Evolutionary conservation across 2,329 filamentous ascomycete genomes (phyloP), one percentile per base, ranked within the genome.

Genomic region (Bertia moriformis): DNA sequence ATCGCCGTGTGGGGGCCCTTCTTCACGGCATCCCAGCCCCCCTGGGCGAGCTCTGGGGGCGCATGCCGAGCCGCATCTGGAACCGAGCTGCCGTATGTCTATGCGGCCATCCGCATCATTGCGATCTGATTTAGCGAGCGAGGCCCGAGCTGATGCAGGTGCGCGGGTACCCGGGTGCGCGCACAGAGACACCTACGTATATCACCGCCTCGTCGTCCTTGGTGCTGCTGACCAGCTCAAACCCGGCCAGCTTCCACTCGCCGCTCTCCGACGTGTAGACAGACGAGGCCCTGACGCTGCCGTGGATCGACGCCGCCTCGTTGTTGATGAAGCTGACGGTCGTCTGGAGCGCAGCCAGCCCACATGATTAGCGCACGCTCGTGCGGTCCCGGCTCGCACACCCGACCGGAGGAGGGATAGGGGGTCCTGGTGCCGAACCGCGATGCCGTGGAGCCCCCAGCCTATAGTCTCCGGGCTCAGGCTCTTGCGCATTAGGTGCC

Each of bases 311-410:
- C 2, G 81, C 70, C 3, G 88, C 91, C 47, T 98, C 91, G 38
- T 83, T 78, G 52, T 98, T 98, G 56, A 98, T 85, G 53, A 98
- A 98, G 51, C 91, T 94, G 47, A 96, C 62, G 0, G 91, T 96
- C 54, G 86, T 83, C 78, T 88, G n/a, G n/a, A n/a, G n/a, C n/a
- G n/a, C n/a, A n/a, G n/a, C n/a, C n/a, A n/a, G n/a, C n/a, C n/a
- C n/a, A n/a, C n/a, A 46, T 10, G 36, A 44, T 15, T 44, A 36
- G 39, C 19, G 13, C 29, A n/a, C 20, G 17, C 19, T n/a, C n/a
- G n/a, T n/a, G n/a, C n/a, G n/a, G n/a, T n/a, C n/a, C 10, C 10
- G 2, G 13, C n/a, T 18, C 18, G 5, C 17, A 29, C 4, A 20
- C 17, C 18, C 19, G 18, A 3, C 27, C 32, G 4, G 13, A 14